Base-by-base conservation (phyloP, 2,329 filamentous ascomycete species). In the Neophaeococcomyces aloes region DNA sequence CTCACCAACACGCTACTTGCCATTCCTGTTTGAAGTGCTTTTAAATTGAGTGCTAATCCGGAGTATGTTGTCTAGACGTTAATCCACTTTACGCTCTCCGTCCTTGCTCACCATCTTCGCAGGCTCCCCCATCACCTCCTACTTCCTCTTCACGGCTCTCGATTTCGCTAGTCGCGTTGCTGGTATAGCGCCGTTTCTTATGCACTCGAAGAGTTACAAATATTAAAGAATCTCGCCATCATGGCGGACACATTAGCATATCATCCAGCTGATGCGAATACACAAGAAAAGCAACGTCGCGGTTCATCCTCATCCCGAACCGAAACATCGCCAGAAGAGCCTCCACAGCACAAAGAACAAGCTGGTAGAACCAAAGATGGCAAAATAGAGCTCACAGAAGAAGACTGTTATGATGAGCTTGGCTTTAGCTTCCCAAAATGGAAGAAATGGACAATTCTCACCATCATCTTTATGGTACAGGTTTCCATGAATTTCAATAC, bases 401-500 rank as follows among this genome's bases (percentile, higher is more conserved):
- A 71, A 27, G 78, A 82, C 53, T 83, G 78, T 61, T 80, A 79
- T 59, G 69, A 74, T 15, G 69, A 83, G 56, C 68, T 86, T 0
- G 80, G 79, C 40, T 84, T 71, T 57, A 66, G 67, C 7, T 85
- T 75, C 50, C 65, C 78, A 0, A 59, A 51, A 10, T 71, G 64
- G 65, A 81, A 77, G 64, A 86, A 86, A 64, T 86, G 81, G 81
- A 75, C 68, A 56, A 82, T 85, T 54, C 72, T 85, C 44, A 72
- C 71, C n/a, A 71, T 84, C 58, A 82, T 85, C 59, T 84, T 84
- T 65, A 65, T 79, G 53, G 79, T 85, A 3, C 81, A 85, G 58
- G 75, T 78, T 1, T 84, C 81, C 3, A 85, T 85, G 81, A 85
- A 85, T 66, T 83, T 85, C 68, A 85, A 85, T 65, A 83, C 81